A percentile compares a stretch with the other conserved stretches of the same genome.
These are phyloP conservation scores for Aspergillus sp. DNA, from an alignment of 2,329 filamentous ascomycete species.

Conservation along the genomic window DNA sequence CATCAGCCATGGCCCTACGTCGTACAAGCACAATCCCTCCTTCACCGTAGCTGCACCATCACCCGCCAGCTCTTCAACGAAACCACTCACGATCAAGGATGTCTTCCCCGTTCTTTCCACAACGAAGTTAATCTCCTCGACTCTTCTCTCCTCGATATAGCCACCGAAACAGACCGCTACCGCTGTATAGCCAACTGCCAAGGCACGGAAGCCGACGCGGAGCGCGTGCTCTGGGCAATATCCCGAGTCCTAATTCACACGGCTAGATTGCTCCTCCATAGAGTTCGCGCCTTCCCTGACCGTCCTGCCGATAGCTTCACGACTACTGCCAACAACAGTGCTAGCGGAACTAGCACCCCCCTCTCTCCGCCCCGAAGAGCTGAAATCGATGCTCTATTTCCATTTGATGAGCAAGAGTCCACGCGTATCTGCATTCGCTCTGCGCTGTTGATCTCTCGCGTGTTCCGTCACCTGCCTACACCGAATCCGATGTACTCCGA, in stretches of 20 bases:
- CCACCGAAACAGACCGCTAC: slow-evolving; percentile 19
- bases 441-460: no score
- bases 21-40: slow-evolving; percentile 23
- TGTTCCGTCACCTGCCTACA: no score
- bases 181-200: slow-evolving; percentile 15
- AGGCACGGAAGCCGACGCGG: slow-evolving; percentile 19
- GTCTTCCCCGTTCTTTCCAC: slow-evolving; percentile 6
- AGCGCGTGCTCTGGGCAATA: slow-evolving; percentile 14
- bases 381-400: no score
- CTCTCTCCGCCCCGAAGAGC: no score
- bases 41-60: slow-evolving; percentile 10
- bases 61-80: slow-evolving; percentile 15
- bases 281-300: slow-evolving; percentile 1
- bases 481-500: slow-evolving; percentile 7
- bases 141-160: slow-evolving; percentile 11
- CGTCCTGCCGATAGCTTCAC: neutral
- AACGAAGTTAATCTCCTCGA: slow-evolving; percentile 20
- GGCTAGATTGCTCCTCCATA: neutral
- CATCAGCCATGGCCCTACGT: slow-evolving; percentile 15
- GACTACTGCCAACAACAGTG: no score
- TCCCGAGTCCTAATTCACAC: neutral
- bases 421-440: no score
- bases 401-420: no score
- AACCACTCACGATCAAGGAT: slow-evolving; percentile 9
- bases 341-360: no score